Base-by-base conservation (phyloP, 352 stramenopile species). In the Phytophthora hibernalis region DNA sequence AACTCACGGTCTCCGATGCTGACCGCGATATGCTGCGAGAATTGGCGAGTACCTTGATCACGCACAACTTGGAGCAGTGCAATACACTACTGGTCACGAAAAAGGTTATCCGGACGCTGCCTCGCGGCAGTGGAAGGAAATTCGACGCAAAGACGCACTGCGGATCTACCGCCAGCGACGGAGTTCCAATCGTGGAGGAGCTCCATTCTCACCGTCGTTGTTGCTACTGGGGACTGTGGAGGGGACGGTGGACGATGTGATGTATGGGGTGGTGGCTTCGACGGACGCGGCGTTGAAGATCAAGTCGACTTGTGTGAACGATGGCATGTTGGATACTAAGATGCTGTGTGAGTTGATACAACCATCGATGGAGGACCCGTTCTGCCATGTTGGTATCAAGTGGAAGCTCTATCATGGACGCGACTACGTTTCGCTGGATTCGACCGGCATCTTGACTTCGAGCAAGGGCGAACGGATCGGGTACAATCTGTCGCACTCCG, bases 161-260 rank as follows among this genome's bases (percentile, higher is more conserved):
- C 53, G 66, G 15, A 70, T 78, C n/a, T 78, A 73, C 61, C 61
- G 70, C 9, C 62, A 78, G 21, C 56, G 65, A 2, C 56, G 54
- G 12, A 56, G 44, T 15, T 30, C 38, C 2, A 6, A 13, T 18
- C 51, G 52, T 15, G 33, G 60, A 4, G 28, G 18, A 5, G n/a
- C 52, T 16, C 55, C 65, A 2, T 61, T 58, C 11, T 62, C 76
- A 28, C 77, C 78, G 18, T 81, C 68, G n/a, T 59, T 89, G 26
- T 43, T 84, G 40, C 58, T 83, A 35, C 38, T 80, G 2, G 81
- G 81, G 20, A 74, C 75, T 2, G 53, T 90, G 30, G 60, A 69
- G 0, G 77, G 79, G 8, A 61, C 58, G 5, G 47, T 90, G n/a
- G 77, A 90, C 18, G 82, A 89, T 42, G 61, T 85, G 21, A 83